Conservation (phyloP, 228 moss, liverwort and hornwort genomes). For the Sphagnum magellanicum region DNA sequence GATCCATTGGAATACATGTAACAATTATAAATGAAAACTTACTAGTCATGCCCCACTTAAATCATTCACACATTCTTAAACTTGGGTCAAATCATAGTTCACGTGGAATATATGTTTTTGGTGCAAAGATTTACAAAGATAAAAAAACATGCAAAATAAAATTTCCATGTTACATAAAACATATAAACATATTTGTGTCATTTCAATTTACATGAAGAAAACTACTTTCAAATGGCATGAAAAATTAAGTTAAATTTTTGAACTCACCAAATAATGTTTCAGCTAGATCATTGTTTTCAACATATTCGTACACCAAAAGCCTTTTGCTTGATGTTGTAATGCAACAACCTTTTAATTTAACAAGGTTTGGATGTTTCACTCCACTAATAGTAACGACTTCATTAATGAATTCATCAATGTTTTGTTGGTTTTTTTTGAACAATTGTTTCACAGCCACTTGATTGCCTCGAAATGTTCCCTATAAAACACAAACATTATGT, state of each 20-base stretch:
- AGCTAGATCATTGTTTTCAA: conserved; percentile 20
- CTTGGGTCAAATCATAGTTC: not conserved
- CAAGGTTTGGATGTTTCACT: conserved; percentile 33
- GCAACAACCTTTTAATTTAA: conserved; percentile 38
- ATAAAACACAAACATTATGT: not conserved
- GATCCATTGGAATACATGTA: not conserved
- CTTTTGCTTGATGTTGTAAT: conserved; percentile 12
- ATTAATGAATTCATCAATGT: conserved; percentile 24
- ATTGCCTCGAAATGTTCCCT: conserved; percentile 10
- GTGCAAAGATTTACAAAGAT: not conserved
- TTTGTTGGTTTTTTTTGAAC: conserved; percentile 11
- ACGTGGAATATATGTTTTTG: not conserved
- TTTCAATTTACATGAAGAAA: not conserved
- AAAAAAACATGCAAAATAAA: not conserved
- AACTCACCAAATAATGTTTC: conserved; percentile 21
- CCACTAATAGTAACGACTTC: conserved; percentile 26
- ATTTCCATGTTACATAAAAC: not conserved
- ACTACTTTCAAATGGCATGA: not conserved
- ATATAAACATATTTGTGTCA: not conserved
- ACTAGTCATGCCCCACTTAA: not conserved
- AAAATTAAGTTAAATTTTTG: too few species aligned
- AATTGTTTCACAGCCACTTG: conserved; percentile 31
- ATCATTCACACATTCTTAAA: not conserved
- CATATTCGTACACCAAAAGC: conserved; percentile 27
- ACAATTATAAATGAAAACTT: not conserved